A percentile compares a stretch with the other conserved stretches of the same genome.
Conservation (phyloP, 2,329 filamentous ascomycete genomes). For the Fusarium nelsonii region DNA sequence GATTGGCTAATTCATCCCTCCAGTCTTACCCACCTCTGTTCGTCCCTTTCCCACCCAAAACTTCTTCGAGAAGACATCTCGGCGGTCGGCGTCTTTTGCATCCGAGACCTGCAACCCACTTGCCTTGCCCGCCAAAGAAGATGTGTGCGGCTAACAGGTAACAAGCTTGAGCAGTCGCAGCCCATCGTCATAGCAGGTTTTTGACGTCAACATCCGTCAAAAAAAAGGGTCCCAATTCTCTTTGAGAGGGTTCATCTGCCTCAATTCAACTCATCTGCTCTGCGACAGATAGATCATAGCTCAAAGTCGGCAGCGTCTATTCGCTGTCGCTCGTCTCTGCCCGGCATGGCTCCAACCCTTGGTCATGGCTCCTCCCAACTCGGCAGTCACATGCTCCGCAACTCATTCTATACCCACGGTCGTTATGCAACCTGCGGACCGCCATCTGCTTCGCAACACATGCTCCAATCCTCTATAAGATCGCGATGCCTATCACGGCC, state of each 20-base stretch:
- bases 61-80: conserved; percentile 8
- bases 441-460: conserved; percentile 39
- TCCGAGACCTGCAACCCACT: conserved; percentile 33
- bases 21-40: conserved; percentile 4
- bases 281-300: conserved; percentile 20
- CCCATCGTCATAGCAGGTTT: conserved; percentile 42
- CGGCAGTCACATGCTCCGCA: conserved; percentile 50
- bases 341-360: conserved; percentile 52
- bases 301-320: conserved; percentile 29
- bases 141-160: conserved; percentile 39
- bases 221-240: conserved; percentile 27
- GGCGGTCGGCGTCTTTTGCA: conserved; percentile 43
- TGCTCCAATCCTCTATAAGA: conserved; percentile 41
- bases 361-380: conserved; percentile 53
- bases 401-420: conserved; percentile 45
- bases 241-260: conserved; percentile 19
- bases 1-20: conserved; percentile 24
- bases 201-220: conserved; percentile 46
- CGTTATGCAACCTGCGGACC: conserved; percentile 49
- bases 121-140: conserved; percentile 3
- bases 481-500: conserved; percentile 45
- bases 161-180: conserved; percentile 39
- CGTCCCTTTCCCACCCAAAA: neutral
- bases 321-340: conserved; percentile 32
- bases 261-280: conserved; percentile 2